Evolutionary conservation across 2,329 filamentous ascomycete species (phyloP).

Genomic region (Penicillium sp.): DNA sequence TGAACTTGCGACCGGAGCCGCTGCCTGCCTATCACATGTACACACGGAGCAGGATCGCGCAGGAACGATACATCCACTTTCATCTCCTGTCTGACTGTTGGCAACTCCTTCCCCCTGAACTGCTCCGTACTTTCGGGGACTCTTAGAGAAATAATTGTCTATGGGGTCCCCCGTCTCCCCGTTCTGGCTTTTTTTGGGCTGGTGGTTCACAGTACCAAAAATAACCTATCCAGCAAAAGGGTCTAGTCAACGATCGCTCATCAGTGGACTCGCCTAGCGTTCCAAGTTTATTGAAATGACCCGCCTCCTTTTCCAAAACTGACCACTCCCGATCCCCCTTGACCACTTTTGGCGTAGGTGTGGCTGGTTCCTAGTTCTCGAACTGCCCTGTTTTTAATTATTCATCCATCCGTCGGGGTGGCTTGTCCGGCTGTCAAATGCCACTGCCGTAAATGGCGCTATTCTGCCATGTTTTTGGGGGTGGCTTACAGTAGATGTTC

Average conservation of each 20-base stretch:
- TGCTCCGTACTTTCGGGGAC: neutral
- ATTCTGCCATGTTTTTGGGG: neutral
- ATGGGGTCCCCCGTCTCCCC: neutral
- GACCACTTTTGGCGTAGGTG: constrained; percentile 13
- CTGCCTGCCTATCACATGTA: neutral
- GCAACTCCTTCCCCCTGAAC: neutral
- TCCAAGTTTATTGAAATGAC: constrained; percentile 21
- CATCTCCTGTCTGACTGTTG: neutral
- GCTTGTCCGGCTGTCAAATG: neutral
- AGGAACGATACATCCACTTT: constrained; percentile 15
- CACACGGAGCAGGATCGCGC: constrained; percentile 3
- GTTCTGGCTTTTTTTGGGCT: neutral
- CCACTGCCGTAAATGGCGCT: neutral
- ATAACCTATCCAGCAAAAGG: constrained; percentile 2
- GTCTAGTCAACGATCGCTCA: constrained; percentile 21
- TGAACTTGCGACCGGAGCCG: neutral
- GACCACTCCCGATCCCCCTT: constrained; percentile 4
- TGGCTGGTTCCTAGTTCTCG: constrained; percentile 11
- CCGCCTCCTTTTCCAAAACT: constrained; percentile 7
- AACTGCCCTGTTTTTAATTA: neutral
- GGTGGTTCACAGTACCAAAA: neutral
- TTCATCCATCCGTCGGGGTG: neutral
- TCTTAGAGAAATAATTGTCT: neutral
- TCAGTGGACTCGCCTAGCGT: constrained; percentile 21
- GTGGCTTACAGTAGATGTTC: neutral